A percentile compares a stretch with the other conserved stretches of the same genome.
These are phyloP conservation scores for Neurospora africana DNA, from an alignment of 495 filamentous ascomycete genomes.

Conservation along the genomic window DNA sequence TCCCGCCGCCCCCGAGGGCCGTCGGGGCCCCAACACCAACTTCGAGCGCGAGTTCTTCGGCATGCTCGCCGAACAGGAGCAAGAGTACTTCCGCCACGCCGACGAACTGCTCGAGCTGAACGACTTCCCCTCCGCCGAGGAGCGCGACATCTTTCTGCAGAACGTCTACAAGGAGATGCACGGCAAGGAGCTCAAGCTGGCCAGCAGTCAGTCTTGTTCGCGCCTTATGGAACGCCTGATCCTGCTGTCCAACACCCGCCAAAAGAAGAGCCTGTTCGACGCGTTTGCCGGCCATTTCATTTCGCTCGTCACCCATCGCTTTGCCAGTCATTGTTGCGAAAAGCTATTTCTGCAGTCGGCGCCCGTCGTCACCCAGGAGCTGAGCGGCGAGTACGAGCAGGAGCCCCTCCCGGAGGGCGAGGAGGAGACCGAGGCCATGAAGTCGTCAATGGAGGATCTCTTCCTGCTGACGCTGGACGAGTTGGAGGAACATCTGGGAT, in stretches of 20 bases:
- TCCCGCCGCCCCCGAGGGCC: slow-evolving; percentile 2
- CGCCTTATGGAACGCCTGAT: slow-evolving; percentile 87
- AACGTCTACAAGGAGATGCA: slow-evolving; percentile 79
- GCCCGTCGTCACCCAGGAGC: slow-evolving; percentile 61
- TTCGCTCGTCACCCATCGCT: slow-evolving; percentile 82
- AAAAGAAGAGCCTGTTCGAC: slow-evolving; percentile 76
- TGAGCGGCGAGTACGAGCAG: slow-evolving; percentile 32
- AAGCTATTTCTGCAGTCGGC: slow-evolving; percentile 78
- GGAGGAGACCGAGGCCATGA: slow-evolving; percentile 11
- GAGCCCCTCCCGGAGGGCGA: slow-evolving; percentile 18
- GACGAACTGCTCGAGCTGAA: slow-evolving; percentile 83
- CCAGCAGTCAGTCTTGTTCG: slow-evolving; percentile 89
- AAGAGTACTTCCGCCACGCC: slow-evolving; percentile 85
- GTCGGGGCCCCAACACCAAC: slow-evolving; percentile 6
- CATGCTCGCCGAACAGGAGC: slow-evolving; percentile 77
- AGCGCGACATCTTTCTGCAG: slow-evolving; percentile 66
- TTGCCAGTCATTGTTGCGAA: slow-evolving; percentile 95
- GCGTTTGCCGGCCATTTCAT: slow-evolving; percentile 84
- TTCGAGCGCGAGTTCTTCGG: slow-evolving; percentile 65
- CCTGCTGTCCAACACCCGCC: slow-evolving; percentile 61
- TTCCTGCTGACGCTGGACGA: slow-evolving; percentile 76
- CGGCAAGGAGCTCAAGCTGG: slow-evolving; percentile 92
- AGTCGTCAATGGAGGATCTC: slow-evolving; percentile 65
- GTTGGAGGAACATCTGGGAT: slow-evolving; percentile 72
- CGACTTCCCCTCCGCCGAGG: slow-evolving; percentile 68